Evolutionary conservation across 345 rosid species (phyloP).

Genomic region (Raphanus sativus): DNA sequence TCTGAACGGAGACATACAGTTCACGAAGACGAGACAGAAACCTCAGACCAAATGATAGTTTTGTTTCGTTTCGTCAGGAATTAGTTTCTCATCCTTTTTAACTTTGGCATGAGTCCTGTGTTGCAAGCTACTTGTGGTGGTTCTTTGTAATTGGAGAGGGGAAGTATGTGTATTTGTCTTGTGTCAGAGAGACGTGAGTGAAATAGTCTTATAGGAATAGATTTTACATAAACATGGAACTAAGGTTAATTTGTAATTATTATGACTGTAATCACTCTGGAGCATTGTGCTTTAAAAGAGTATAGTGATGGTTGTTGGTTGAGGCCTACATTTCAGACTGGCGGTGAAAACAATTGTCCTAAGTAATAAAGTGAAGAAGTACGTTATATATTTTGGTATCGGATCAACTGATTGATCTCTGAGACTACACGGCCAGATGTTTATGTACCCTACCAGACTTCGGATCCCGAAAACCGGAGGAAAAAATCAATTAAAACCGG

Average conservation of each 20-base stretch:
- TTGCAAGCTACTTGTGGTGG: neutral
- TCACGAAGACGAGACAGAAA: slow-evolving; percentile 54
- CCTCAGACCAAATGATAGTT: slow-evolving; percentile 49
- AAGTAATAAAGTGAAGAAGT: neutral
- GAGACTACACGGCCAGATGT: no score
- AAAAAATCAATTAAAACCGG: neutral
- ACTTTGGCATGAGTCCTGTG: neutral
- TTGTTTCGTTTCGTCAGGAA: neutral
- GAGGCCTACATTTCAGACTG: neutral
- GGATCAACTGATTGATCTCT: neutral
- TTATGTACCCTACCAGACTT: neutral
- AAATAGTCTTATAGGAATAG: slow-evolving; percentile 13
- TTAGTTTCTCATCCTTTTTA: no score
- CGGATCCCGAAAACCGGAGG: neutral
- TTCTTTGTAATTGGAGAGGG: neutral
- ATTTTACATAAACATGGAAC: neutral
- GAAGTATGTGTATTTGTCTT: neutral
- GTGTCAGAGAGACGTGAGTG: slow-evolving; percentile 2
- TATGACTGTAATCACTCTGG: neutral
- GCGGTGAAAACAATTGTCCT: neutral
- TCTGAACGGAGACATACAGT: slow-evolving; percentile 72
- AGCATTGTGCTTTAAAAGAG: neutral
- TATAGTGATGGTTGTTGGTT: no score
- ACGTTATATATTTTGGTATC: neutral
- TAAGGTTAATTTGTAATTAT: slow-evolving; percentile 24